These are phyloP conservation scores for Poa pratensis DNA, from an alignment of 176 grass and related monocot species.

Conservation along the genomic window DNA sequence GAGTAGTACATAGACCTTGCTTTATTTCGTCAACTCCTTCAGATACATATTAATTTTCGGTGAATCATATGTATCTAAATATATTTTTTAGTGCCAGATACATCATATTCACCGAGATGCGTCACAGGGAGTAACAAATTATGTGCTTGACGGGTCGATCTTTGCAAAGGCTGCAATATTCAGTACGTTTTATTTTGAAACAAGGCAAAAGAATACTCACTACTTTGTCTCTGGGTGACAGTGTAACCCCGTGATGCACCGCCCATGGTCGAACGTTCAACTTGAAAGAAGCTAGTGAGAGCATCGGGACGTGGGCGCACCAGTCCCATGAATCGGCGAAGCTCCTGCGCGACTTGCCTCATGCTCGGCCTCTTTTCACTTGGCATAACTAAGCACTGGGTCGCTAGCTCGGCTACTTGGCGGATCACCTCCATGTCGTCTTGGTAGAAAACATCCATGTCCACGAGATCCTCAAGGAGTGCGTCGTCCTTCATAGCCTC, in stretches of 20 bases:
- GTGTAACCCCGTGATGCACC: background rate
- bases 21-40: background rate
- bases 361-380: constrained; percentile 28
- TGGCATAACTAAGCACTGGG: constrained; percentile 21
- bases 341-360: constrained; percentile 25
- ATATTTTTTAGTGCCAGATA: too few species aligned
- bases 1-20: too few species aligned
- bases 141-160: background rate
- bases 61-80: too few species aligned
- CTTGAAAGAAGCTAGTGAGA: too few species aligned
- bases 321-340: background rate
- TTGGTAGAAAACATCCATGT: constrained; percentile 12
- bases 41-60: too few species aligned
- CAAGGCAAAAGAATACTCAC: background rate
- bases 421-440: background rate
- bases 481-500: constrained; percentile 13
- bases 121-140: too few species aligned
- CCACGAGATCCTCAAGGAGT: background rate
- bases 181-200: too few species aligned
- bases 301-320: background rate
- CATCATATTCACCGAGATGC: too few species aligned
- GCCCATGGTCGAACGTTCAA: too few species aligned
- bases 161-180: background rate
- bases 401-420: constrained; percentile 3
- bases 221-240: background rate